These are phyloP conservation scores for Nannochloropsis oceanica DNA, from an alignment of 108 stramenopile species.

Conservation along the genomic window DNA sequence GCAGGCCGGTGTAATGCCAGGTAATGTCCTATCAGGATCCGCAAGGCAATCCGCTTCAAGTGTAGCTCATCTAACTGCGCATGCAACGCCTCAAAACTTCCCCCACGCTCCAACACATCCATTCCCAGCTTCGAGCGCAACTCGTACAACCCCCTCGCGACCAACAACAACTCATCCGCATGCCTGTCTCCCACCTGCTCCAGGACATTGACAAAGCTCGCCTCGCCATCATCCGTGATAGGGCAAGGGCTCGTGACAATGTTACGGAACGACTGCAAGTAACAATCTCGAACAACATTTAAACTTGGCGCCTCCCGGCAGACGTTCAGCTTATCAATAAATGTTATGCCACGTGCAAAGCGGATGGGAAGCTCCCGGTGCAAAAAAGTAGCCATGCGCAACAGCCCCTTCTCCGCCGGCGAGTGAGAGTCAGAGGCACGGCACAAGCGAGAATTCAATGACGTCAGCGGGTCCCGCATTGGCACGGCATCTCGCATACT, in stretches of 20 bases:
- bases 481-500: not conserved
- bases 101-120: not conserved
- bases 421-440: not conserved
- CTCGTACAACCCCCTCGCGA: not conserved
- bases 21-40: not conserved
- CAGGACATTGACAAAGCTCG: not conserved
- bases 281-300: not conserved
- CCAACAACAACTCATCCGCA: not conserved
- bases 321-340: not conserved
- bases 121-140: not conserved
- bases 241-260: not conserved
- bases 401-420: not conserved
- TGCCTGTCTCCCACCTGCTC: not conserved
- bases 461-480: not conserved
- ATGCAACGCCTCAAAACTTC: not conserved
- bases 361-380: not conserved
- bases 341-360: not conserved
- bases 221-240: not conserved
- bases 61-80: not conserved
- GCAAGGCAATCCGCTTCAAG: not conserved
- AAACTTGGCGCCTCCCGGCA: not conserved
- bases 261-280: not conserved
- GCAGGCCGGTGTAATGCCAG: not conserved
- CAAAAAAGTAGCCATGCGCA: not conserved
- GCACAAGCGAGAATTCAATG: not conserved